Evolutionary conservation across 2,329 filamentous ascomycete genomes (phyloP).

Genomic region (Paraphaeosphaeria sporulosa): DNA sequence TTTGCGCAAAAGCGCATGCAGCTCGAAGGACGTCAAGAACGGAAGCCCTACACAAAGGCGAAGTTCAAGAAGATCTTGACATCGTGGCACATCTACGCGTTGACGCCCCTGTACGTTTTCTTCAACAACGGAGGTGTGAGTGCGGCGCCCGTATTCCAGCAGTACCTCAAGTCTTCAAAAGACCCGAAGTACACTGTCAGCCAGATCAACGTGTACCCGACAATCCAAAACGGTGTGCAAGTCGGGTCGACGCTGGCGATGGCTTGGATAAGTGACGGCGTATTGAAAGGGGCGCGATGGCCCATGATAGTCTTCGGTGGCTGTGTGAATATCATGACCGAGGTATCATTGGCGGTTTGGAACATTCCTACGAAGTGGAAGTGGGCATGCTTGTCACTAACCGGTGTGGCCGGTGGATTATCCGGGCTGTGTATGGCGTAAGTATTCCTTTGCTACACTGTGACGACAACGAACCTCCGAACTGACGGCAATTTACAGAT

Average conservation of each 20-base stretch:
- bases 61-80: constrained; percentile 69
- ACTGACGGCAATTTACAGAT: constrained; percentile 38
- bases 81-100: constrained; percentile 70
- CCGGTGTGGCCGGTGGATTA: constrained; percentile 56
- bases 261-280: constrained; percentile 70
- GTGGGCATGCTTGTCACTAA: constrained; percentile 69
- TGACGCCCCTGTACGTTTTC: constrained; percentile 66
- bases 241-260: constrained; percentile 68
- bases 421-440: constrained; percentile 61
- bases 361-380: constrained; percentile 63
- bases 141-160: constrained; percentile 64
- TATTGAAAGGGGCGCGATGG: constrained; percentile 68
- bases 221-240: constrained; percentile 61
- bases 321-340: constrained; percentile 50
- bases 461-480: constrained; percentile 7
- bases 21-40: constrained; percentile 55
- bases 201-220: constrained; percentile 66
- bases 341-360: constrained; percentile 57
- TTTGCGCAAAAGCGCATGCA: constrained; percentile 60
- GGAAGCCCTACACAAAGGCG: constrained; percentile 55
- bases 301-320: constrained; percentile 68
- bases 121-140: constrained; percentile 68
- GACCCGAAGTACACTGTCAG: constrained; percentile 54
- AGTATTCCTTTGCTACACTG: constrained; percentile 20
- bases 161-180: constrained; percentile 53